Evolutionary conservation across 768 basidiomycete species (phyloP), one percentile per base, ranked within the genome.

Genomic region (Kwoniella sp.): DNA sequence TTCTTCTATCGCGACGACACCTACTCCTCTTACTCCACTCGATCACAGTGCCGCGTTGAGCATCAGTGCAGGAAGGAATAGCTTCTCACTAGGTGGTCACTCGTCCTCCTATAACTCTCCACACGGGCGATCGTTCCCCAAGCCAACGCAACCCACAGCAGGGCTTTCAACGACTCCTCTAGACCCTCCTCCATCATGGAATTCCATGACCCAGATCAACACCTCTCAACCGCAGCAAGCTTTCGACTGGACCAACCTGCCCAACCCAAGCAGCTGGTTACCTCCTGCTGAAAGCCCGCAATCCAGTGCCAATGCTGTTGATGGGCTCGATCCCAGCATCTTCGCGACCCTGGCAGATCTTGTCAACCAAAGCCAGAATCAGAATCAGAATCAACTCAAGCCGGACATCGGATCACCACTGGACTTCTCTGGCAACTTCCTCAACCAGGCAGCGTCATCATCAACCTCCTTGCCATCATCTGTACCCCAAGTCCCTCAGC

Each of bases 101-200:
- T 63, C 56, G 13, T 60, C 58, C 2, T 50, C 53, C 2, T 62
- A 30, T 8, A 63, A 24, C 53, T 58, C 50, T 46, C 60, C 40
- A 9, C 40, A 46, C 19, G 58, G 22, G 33, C 49, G 58, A 22
- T 60, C 58, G 3, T 27, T 30, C 19, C 13, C 46, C 24, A 53
- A 60, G 1, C 51, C 26, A 17, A 49, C 22, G 5, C 54, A 55
- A 27, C 53, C 61, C 27, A 22, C 56, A 24, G 8, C 17, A 19
- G 40, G 40, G 40, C 50, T 68, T 13, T 66, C 67, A 2, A 72
- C 69, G 1, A 71, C 73, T 15, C 76, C 72, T 0, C 27, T 73
- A 1, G 71, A 74, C 12, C 67, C 71, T 9, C 69, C 76, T 22
- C 64, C 73, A 3, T 61, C 68, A 1, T 77, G 76, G 76, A 25